Conservation (phyloP, 306 rosid genomes). For the Psophocarpus tetragonolobus region DNA sequence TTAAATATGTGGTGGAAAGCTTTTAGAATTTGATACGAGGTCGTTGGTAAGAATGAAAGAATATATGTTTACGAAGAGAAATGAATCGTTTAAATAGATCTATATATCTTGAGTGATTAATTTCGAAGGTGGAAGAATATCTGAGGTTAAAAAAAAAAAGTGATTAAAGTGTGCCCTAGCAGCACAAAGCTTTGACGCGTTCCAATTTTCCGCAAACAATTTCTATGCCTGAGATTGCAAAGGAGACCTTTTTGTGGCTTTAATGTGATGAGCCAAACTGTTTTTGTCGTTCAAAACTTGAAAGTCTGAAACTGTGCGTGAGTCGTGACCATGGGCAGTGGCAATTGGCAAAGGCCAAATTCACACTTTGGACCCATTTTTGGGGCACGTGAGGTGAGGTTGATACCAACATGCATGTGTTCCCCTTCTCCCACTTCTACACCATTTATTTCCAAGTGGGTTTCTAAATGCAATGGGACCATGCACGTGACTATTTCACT, state of each 20-base stretch:
- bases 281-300: slow-evolving; percentile 17
- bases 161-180: no score
- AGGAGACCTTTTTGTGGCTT: slow-evolving; percentile 5
- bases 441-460: not conserved
- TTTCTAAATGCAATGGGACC: slow-evolving; percentile 2
- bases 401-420: slow-evolving; percentile 20
- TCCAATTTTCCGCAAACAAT: not conserved
- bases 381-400: slow-evolving; percentile 23
- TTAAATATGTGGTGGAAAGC: no score
- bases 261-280: slow-evolving; percentile 26
- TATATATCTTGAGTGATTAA: no score
- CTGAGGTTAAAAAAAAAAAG: no score
- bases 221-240: not conserved
- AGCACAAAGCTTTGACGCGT: not conserved
- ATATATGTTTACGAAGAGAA: no score
- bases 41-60: no score
- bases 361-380: slow-evolving; percentile 24
- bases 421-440: not conserved
- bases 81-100: no score
- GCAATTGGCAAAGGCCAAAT: slow-evolving; percentile 11
- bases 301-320: slow-evolving; percentile 23
- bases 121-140: no score
- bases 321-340: slow-evolving; percentile 3
- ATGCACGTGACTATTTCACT: not conserved
- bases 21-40: no score